Base-by-base conservation (phyloP, 2,329 filamentous ascomycete genomes). In the Decorospora gaudefroyi region DNA sequence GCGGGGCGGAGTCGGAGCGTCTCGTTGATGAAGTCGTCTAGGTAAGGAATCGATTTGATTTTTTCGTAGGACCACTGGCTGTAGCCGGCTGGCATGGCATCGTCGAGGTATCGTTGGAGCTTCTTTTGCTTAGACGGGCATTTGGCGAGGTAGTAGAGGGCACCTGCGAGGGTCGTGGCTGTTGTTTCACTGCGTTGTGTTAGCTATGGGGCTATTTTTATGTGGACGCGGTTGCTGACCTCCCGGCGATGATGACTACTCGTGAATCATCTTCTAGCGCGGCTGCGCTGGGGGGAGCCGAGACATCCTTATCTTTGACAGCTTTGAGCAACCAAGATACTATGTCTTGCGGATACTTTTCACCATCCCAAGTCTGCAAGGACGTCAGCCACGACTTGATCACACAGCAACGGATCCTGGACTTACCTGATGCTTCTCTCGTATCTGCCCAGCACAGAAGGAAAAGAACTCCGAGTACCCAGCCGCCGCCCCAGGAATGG, bases 251-350 rank as follows among this genome's bases (percentile, higher is more conserved):
- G 19, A 73, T 63, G 4, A 72, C 38, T 1, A 68, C 48, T 4
- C 62, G 53, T 1, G 62, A 54, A 35, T 74, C 70, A 18, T 72
- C 67, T 4, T 58, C 46, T 7, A 72, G 42, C 9, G 67, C 55
- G 11, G 44, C 57, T 36, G 52, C 32, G 0, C 58, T 65, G 4
- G 67, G 65, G 4, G 70, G 55, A 1, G 69, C 71, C 1, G 65
- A 65, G 2, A 55, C 42, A 13, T 73, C 68, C 15, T 67, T 67
- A 11, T 74, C 68, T 7, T 65, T 58, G 4, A 67, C 52, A 4
- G 71, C 68, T 39, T 72, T 72, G 10, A 73, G 29, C 4, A 75
- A 51, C 71, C 72, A 75, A 0, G 71, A 70, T 4, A 71, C 47
- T 18, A 75, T 61, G 45, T 74, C 71, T 21, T 57, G 50, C 0